Percentiles rank a stretch among this genome's conserved stretches.
Conservation (phyloP, 495 filamentous ascomycete species). For the Bathelium albidoporum region DNA sequence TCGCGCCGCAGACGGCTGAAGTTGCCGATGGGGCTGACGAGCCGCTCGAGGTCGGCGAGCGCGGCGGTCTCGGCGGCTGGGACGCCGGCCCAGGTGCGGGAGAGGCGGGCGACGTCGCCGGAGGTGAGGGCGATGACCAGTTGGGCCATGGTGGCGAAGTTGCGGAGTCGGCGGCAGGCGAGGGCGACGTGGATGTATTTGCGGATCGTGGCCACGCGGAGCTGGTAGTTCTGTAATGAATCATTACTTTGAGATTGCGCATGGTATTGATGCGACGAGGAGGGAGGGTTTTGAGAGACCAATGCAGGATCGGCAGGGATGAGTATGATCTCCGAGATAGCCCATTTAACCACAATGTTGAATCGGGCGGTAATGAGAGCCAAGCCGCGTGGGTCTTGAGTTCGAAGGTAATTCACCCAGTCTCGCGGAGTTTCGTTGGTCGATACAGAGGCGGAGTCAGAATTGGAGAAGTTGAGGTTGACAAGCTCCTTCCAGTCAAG, state of each 20-base stretch:
- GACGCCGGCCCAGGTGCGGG: slow-evolving; percentile 72
- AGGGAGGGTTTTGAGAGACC: not conserved
- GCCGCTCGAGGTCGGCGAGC: slow-evolving; percentile 67
- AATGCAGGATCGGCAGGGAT: slow-evolving; percentile 26
- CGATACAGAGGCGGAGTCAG: not conserved
- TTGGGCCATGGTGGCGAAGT: slow-evolving; percentile 95
- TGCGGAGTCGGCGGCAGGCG: slow-evolving; percentile 74
- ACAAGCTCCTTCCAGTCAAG: slow-evolving; percentile 97
- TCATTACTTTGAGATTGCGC: not conserved
- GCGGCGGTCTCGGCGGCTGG: slow-evolving; percentile 57
- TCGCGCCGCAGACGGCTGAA: slow-evolving; percentile 82
- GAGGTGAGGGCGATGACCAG: slow-evolving; percentile 84
- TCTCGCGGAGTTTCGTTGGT: slow-evolving; percentile 68
- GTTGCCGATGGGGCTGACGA: slow-evolving; percentile 82
- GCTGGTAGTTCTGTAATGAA: not conserved
- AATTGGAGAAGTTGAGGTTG: slow-evolving; percentile 69
- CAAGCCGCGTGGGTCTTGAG: slow-evolving; percentile 74
- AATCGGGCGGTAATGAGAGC: slow-evolving; percentile 95
- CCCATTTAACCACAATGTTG: slow-evolving; percentile 97
- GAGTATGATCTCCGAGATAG: slow-evolving; percentile 79
- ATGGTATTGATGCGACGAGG: not conserved
- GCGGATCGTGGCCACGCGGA: slow-evolving; percentile 57
- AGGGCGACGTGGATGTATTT: slow-evolving; percentile 89
- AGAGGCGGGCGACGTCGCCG: slow-evolving; percentile 65
- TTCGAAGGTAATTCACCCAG: slow-evolving; percentile 88